Base-by-base conservation (phyloP, 2,329 filamentous ascomycete species). In the Stachybotrys chartarum region DNA sequence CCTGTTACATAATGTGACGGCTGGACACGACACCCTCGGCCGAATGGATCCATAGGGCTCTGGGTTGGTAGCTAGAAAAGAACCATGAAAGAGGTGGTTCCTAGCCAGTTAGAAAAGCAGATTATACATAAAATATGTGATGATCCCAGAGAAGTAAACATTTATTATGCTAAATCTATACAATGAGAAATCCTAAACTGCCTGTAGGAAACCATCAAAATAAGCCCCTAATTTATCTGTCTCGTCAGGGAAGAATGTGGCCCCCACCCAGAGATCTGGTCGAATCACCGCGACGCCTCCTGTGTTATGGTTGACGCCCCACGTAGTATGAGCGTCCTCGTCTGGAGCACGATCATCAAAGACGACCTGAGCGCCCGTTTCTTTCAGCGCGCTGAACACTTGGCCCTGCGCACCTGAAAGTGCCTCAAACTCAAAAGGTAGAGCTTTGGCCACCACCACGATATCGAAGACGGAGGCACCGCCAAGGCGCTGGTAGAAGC, bases 401-500 rank as follows among this genome's bases (percentile, higher is more conserved):
- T 52, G 30, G 30, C 8, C 7, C 10, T 42, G 30, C 12, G 2
- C 17, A 31, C 16, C 31, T 16, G 50, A 17, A 16, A 52, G 10
- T 7, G 31, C 18, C 50, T 46, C 55, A 57, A 42, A 56, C 51
- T 68, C 66, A 32, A 57, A 60, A 1, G 66, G 67, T 30, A 68
- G 49, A 8, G 54, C 48, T 54, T 68, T 68, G 3, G 58, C 57
- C 2, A 70, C 61, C 5, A 69, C 42, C 8, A 70, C 55, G 11
- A 68, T 50, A 42, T 69, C 67, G 58, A 70, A 70, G n/a, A 58
- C 52, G 8, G 56, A 35, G 1, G 45, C 12, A 11, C 60, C 64
- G 8, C 67, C 68, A 51, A 61, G 69, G 3, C 59, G 57, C 3
- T 50, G 44, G 49, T 63, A 69, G 58, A 69, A 69, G 7, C 64